Evolutionary conservation across 2,329 filamentous ascomycete species (phyloP), one percentile per base, ranked within the genome.

Genomic region (Bipolaris zeicola): DNA sequence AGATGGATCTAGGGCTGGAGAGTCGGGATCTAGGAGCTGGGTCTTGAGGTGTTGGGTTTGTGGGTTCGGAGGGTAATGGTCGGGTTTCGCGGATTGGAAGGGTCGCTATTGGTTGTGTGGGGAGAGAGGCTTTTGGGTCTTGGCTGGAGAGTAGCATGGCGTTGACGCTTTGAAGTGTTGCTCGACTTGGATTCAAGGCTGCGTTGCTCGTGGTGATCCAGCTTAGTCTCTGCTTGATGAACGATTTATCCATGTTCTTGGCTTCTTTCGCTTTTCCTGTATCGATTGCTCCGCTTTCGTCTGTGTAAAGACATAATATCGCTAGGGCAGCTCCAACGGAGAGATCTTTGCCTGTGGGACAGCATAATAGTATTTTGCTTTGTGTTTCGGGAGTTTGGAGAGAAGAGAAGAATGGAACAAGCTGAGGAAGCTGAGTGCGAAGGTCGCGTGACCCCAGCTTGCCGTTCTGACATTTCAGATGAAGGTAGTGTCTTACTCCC

Each of bases 101-200:
- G 5, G 39, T 22, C 34, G 3, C 1, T 50, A 42, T 18, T 7
- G n/a, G 1, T 20, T 18, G 28, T 20, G 37, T 31, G 3, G 4
- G 10, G 2, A 26, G 20, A n/a, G 6, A 8, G 7, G 50, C 42
- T 56, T 53, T 59, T 33, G 42, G 52, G 14, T 59, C 45, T 8
- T 54, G 41, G 11, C 39, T 55, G 38, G 59, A 13, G 87, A 98
- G 94, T 49, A 98, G 78, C 68, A 91, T 96, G 52, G 90, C 90
- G 76, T 98, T 97, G 5, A 98, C 89, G 64, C 91, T 94, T 76
- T 97, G 93, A 36, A 98, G 78, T 0, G 93, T 97, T 20, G 90
- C 84, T 34, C 95, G 83, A 60, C 88, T 93, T 0, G 94, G 93
- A 71, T 96, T 96, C 2, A 89, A 89, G 64, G 89, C 87, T 0